Evolutionary conservation across 2,329 filamentous ascomycete genomes (phyloP).

Genomic region (Graphilbum fragrans): DNA sequence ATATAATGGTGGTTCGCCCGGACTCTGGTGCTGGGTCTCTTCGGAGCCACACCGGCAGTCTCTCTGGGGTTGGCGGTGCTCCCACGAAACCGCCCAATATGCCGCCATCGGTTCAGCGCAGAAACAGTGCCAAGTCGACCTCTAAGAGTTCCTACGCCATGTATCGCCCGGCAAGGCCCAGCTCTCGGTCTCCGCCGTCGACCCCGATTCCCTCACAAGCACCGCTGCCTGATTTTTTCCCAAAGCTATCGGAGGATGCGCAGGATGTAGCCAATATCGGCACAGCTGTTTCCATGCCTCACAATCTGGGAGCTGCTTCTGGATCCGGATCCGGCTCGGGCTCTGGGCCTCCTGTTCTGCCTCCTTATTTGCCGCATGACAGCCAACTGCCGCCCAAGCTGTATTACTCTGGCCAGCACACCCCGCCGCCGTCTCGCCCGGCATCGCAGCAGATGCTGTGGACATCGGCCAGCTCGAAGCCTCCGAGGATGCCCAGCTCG

Average conservation of each 20-base stretch:
- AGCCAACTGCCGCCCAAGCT: not conserved
- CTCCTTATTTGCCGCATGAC: not conserved
- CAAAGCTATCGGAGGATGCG: not conserved
- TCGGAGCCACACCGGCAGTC: not conserved
- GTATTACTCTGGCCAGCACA: not conserved
- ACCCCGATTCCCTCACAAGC: constrained; percentile 1
- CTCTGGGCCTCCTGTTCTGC: not conserved
- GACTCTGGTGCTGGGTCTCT: not conserved
- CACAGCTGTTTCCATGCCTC: no score
- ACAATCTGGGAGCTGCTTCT: not conserved
- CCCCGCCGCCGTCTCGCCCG: not conserved
- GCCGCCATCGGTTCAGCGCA: not conserved
- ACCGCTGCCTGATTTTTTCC: not conserved
- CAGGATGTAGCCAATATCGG: not conserved
- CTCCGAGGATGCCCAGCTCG: no score
- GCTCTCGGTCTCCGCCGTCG: constrained; percentile 3
- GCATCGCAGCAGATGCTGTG: not conserved
- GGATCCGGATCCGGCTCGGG: not conserved
- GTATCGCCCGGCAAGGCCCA: constrained; percentile 1
- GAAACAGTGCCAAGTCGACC: not conserved
- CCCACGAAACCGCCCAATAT: not conserved
- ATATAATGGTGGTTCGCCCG: not conserved
- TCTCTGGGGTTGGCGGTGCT: not conserved
- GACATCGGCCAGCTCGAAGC: no score
- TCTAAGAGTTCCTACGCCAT: constrained; percentile 1